Evolutionary conservation across 202 grass and related monocot species (phyloP), one percentile per base, ranked within the genome.

Genomic region (Panicum virgatum): DNA sequence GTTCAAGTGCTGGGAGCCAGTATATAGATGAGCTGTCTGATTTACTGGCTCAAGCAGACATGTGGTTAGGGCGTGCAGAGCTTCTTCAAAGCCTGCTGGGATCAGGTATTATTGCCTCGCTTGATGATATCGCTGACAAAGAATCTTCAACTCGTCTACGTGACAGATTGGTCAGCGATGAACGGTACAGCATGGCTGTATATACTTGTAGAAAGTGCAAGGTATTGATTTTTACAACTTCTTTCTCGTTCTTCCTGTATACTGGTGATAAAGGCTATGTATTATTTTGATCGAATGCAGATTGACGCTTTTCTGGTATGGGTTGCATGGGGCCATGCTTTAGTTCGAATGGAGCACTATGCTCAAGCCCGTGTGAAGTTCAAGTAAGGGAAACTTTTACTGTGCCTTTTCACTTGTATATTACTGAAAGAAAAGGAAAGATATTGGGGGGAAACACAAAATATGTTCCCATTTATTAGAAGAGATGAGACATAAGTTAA

Each of bases 121-220:
- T 98, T 82, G 88, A 98, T 91, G 95, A 98, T 81, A 93, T 94
- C 20, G 88, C 88, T 72, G 86, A 94, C 77, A 98, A 94, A 84
- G 92, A 93, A 78, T 93, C 95, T 88, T 89, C 95, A 89, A 89
- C 66, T 82, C 71, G 34, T 44, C 66, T 98, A 40, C 89, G 95
- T 82, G 92, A 98, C 79, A 84, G 90, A 83, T 84, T 98, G 51
- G 89, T 95, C 43, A 79, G 76, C 2, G 86, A 93, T 88, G 95
- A 98, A 76, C 71, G 82, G 38, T 98, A 98, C 80, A 98, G 95
- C 85, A 94, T 94, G 95, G 95, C 92, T 85, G 89, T 98, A 78
- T 98, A 98, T 86, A 98, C 95, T 75, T 94, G 92, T 86, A 98
- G 86, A 87, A 98, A 98, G 63, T 98, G 95, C 90, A 98, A 98